Base-by-base conservation (phyloP, 306 rosid genomes). In the Fragaria nilgerrensis region DNA sequence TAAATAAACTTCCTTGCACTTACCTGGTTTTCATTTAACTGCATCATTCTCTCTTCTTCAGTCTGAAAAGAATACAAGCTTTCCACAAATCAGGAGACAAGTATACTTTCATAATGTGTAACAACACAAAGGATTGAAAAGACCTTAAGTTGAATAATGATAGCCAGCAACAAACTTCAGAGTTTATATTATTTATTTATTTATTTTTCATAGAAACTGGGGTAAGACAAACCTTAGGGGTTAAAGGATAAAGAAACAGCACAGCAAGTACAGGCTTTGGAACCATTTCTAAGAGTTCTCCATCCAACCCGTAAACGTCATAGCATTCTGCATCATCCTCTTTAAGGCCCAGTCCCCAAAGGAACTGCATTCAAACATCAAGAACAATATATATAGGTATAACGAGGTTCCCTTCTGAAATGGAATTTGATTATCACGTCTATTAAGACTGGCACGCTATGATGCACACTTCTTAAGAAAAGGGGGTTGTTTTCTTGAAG, bases 231-330 rank as follows among this genome's bases (percentile, higher is more conserved):
- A 96, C 99, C 97, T 89, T 68, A 45, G 86, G 4, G 19, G 97
- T 92, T 70, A 89, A 9, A 47, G 99, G 99, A 84, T 92, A 96
- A 71, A 96, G 99, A 76, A 96, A 93, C 78, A 96, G 87, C 78
- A 96, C 97, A 19, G 98, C 98, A 48, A 92, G 89, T 76, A 96
- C 99, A 61, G 99, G 98, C 82, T 89, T 87, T 1, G 99, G 98
- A 82, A 96, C 99, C 97, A 92, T 91, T 82, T 93, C 92, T 81
- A 93, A 77, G 78, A 96, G 98, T 81, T 84, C 96, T 61, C 86
- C 92, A 70, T 89, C 98, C 82, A 96, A 87, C 41, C 97, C 99
- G 59, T 87, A 96, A 53, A 96, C 98, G 76, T 96, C 99, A 77
- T 11, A 73, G 90, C 98, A 96, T 83, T 87, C 97, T 9, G 94